Conservation (phyloP, 495 filamentous ascomycete genomes). For the Cercophora samala region DNA sequence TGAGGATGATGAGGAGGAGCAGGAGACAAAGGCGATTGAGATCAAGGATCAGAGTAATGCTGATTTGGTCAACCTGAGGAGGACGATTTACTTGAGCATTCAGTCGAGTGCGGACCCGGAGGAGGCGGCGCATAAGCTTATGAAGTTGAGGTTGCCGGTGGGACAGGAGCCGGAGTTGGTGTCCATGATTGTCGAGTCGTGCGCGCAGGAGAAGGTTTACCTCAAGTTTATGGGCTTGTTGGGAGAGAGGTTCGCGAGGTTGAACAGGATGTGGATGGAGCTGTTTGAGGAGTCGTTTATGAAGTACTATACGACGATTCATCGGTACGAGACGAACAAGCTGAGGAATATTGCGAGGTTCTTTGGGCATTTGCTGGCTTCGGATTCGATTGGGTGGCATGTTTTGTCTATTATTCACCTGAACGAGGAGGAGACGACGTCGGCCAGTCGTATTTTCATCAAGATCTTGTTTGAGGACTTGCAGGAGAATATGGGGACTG, state of each 20-base stretch:
- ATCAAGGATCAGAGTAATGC: constrained; percentile 98
- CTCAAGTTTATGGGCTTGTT: constrained; percentile 94
- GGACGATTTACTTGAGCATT: constrained; percentile 95
- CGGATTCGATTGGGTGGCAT: constrained; percentile 90
- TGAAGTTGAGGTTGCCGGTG: constrained; percentile 84
- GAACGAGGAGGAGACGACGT: constrained; percentile 96
- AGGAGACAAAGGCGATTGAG: constrained; percentile 69
- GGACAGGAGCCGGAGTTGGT: constrained; percentile 88
- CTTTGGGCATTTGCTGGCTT: constrained; percentile 85
- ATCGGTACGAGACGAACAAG: constrained; percentile 91
- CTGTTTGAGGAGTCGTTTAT: constrained; percentile 84
- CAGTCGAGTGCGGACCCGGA: constrained; percentile 93
- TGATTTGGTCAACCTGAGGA: constrained; percentile 85
- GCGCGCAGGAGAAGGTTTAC: constrained; percentile 91
- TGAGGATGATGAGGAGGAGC: constrained; percentile 67
- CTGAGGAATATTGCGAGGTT: constrained; percentile 92
- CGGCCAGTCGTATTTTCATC: constrained; percentile 92
- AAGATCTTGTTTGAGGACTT: constrained; percentile 96
- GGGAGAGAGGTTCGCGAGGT: constrained; percentile 89
- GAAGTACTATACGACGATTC: constrained; percentile 95
- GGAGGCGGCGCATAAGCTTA: constrained; percentile 91
- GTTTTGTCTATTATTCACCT: constrained; percentile 77
- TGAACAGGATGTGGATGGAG: constrained; percentile 91
- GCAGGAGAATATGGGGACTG: constrained; percentile 78
- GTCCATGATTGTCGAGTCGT: constrained; percentile 95